Conservation (phyloP, 331 rosid species). For the Prunus yedoensis region DNA sequence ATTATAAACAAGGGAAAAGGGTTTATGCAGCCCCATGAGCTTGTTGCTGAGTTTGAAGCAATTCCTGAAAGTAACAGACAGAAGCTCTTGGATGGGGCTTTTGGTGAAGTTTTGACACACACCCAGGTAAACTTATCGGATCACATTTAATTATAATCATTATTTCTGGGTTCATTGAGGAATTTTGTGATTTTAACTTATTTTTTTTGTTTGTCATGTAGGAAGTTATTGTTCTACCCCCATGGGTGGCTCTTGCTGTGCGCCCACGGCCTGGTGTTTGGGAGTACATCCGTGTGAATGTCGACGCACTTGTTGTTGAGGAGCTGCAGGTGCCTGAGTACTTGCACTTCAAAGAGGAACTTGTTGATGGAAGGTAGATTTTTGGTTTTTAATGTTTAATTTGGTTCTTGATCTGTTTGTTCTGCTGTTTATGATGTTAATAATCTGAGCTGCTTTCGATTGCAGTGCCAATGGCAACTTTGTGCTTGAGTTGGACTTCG, state of each 20-base stretch:
- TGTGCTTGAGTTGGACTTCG: constrained; percentile 95
- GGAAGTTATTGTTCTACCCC: constrained; percentile 93
- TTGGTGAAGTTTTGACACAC: constrained; percentile 79
- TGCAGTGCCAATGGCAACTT: constrained; percentile 81
- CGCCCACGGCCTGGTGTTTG: constrained; percentile 99
- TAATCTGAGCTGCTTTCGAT: background rate
- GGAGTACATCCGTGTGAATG: constrained; percentile 91
- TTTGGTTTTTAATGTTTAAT: background rate
- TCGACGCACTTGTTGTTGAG: constrained; percentile 81
- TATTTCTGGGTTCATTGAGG: background rate
- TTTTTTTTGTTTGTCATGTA: constrained; percentile 14
- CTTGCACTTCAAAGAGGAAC: constrained; percentile 87
- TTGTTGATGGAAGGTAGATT: constrained; percentile 82
- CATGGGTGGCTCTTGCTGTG: constrained; percentile 95
- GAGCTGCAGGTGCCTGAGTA: constrained; percentile 76
- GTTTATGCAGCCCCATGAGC: constrained; percentile 80
- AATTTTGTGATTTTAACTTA: background rate
- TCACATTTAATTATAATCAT: background rate
- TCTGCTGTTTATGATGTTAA: background rate
- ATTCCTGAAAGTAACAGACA: constrained; percentile 73
- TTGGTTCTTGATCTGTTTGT: background rate
- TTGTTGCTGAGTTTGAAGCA: constrained; percentile 83
- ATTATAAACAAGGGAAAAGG: constrained; percentile 91
- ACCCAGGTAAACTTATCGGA: constrained; percentile 54
- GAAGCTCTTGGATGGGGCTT: constrained; percentile 66